Percentiles rank a stretch among this genome's conserved stretches.
phyloP scores from a whole-genome alignment of 2,329 filamentous ascomycete genomes.

The Ophiosphaerella herpotricha region DNA sequence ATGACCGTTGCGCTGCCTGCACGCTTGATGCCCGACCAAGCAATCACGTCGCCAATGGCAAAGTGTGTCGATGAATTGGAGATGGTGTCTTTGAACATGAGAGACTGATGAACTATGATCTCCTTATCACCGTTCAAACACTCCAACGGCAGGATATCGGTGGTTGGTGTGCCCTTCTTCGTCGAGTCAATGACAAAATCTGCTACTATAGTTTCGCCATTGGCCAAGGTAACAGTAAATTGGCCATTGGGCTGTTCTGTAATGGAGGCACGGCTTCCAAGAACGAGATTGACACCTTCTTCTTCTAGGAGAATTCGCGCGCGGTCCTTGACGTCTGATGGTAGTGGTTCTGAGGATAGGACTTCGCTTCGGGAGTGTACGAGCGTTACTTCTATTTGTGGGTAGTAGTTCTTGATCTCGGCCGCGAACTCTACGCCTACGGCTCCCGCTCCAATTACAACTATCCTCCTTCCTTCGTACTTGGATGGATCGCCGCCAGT shows the following conservation, averaged over 20 bases:
- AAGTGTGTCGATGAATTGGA: conserved; percentile 67
- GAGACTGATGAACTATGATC: conserved; percentile 62
- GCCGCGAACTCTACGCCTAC: conserved; percentile 83
- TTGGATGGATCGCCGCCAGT: conserved; percentile 33
- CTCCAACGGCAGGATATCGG: conserved; percentile 63
- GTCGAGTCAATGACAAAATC: conserved; percentile 73
- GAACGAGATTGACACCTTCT: conserved; percentile 66
- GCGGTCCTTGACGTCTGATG: conserved; percentile 69
- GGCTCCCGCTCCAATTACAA: conserved; percentile 77
- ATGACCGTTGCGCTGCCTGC: conserved; percentile 77
- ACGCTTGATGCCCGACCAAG: conserved; percentile 80
- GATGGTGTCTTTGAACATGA: conserved; percentile 59
- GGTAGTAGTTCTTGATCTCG: conserved; percentile 72
- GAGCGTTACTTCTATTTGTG: conserved; percentile 69
- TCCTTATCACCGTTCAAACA: conserved; percentile 68
- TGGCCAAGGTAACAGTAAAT: conserved; percentile 52
- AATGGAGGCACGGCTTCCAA: conserved; percentile 62
- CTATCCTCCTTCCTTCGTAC: conserved; percentile 55
- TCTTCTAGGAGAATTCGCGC: conserved; percentile 64
- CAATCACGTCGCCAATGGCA: conserved; percentile 69
- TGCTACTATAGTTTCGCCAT: conserved; percentile 57
- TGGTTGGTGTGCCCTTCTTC: conserved; percentile 65
- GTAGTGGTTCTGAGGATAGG: conserved; percentile 73
- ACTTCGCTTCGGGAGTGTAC: conserved; percentile 73
- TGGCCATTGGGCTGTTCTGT: conserved; percentile 31